phyloP scores from a whole-genome alignment of 345 rosid genomes.

The Sisymbrium irio region DNA sequence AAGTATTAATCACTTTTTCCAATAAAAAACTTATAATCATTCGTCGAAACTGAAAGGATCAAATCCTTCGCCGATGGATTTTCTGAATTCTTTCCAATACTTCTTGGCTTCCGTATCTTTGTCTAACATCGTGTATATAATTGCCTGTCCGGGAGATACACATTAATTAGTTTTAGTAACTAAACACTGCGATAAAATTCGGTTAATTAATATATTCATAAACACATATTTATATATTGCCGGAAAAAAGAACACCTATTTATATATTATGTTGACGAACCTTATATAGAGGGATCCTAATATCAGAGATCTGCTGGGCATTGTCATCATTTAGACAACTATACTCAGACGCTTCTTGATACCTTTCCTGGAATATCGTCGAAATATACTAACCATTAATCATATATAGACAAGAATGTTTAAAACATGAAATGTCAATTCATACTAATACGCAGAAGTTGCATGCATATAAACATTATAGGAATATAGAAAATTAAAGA shows the following conservation, averaged over 20 bases:
- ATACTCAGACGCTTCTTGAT: conserved; percentile 37
- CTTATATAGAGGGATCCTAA: conserved; percentile 38
- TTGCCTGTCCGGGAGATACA: conserved; percentile 29
- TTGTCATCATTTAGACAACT: conserved; percentile 33
- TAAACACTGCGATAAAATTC: not conserved
- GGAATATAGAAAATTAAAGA: not conserved
- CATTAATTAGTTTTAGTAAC: not conserved
- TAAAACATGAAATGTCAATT: not conserved
- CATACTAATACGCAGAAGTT: not conserved
- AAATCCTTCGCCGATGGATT: conserved; percentile 39
- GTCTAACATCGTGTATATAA: conserved; percentile 37
- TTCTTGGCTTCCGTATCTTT: conserved; percentile 37
- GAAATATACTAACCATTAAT: not conserved
- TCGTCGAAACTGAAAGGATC: conserved; percentile 33
- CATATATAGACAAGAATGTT: not conserved
- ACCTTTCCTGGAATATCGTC: conserved; percentile 31
- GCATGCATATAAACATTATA: not conserved
- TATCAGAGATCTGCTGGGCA: conserved; percentile 33
- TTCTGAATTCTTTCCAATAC: conserved; percentile 42
- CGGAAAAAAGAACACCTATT: no score
- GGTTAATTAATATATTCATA: not conserved
- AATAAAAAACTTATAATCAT: not conserved
- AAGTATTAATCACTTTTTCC: not conserved
- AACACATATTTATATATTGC: no score
- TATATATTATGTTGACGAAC: not conserved